Evolutionary conservation across 441 rosid species (phyloP).

Genomic region (Manihot esculenta): DNA sequence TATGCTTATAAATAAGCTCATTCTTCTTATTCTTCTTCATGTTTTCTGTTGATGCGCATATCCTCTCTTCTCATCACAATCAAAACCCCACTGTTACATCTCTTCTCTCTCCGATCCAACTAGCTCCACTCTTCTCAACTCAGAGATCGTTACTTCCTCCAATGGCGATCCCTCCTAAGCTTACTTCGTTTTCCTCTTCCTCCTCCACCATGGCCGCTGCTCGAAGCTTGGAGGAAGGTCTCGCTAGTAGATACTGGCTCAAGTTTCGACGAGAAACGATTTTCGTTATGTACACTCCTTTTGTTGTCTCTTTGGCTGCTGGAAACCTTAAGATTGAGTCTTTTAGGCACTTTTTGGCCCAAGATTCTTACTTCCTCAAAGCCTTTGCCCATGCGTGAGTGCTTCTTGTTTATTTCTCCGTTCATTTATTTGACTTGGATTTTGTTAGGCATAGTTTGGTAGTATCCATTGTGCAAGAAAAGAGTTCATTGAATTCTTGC

Average conservation of each 20-base stretch:
- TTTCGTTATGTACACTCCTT: conserved; percentile 62
- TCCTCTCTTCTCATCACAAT: conserved; percentile 33
- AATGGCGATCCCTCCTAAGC: conserved; percentile 36
- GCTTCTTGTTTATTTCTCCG: background rate
- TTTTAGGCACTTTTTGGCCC: conserved; percentile 81
- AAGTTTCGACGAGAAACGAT: conserved; percentile 60
- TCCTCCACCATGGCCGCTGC: background rate
- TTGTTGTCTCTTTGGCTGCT: conserved; percentile 69
- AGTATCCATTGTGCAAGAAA: no score
- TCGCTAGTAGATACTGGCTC: conserved; percentile 71
- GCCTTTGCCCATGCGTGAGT: conserved; percentile 88
- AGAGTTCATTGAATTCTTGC: no score
- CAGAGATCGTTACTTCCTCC: conserved; percentile 25
- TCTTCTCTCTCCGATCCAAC: conserved; percentile 14
- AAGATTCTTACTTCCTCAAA: conserved; percentile 80
- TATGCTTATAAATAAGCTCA: no score
- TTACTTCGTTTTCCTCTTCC: conserved; percentile 11
- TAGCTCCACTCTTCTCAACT: conserved; percentile 14
- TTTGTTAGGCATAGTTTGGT: no score
- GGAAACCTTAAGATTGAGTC: conserved; percentile 69
- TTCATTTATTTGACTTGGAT: background rate
- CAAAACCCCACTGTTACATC: conserved; percentile 31
- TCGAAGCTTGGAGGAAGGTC: conserved; percentile 45
- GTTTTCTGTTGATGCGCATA: conserved; percentile 33
- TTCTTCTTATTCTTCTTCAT: no score